These are phyloP conservation scores for Kwoniella sp. DNA, from an alignment of 768 basidiomycete genomes.

Conservation along the genomic window DNA sequence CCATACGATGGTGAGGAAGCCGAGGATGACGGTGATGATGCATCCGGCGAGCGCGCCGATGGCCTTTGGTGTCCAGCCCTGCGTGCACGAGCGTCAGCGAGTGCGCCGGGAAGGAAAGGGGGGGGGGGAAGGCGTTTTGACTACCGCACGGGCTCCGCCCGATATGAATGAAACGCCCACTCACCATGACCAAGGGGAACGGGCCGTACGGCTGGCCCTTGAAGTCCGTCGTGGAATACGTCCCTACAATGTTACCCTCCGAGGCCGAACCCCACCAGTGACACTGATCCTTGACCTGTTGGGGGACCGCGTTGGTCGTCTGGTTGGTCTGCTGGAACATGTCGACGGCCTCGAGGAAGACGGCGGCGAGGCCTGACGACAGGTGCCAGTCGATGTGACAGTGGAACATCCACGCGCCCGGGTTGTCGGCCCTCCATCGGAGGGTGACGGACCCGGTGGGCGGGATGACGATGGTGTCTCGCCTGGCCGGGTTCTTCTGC, in stretches of 20 bases:
- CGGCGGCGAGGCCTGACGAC: constrained; percentile 67
- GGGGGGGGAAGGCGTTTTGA: too few species aligned
- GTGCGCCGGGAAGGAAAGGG: too few species aligned
- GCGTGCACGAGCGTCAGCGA: too few species aligned
- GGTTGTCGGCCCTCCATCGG: constrained; percentile 82
- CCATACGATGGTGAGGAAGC: constrained; percentile 79
- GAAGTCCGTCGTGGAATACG: constrained; percentile 63
- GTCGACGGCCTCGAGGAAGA: constrained; percentile 77
- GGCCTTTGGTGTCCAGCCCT: constrained; percentile 51
- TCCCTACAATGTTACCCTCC: constrained; percentile 85
- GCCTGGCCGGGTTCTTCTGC: constrained; percentile 80
- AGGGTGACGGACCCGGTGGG: constrained; percentile 65
- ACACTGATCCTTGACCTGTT: constrained; percentile 68
- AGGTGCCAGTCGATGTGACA: constrained; percentile 55
- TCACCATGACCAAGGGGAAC: constrained; percentile 63
- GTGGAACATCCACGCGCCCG: constrained; percentile 65
- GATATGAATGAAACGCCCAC: too few species aligned
- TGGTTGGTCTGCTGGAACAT: constrained; percentile 55
- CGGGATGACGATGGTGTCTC: constrained; percentile 80
- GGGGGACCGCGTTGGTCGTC: constrained; percentile 55
- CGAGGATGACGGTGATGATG: constrained; percentile 74
- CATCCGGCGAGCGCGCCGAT: constrained; percentile 56
- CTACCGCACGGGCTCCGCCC: too few species aligned
- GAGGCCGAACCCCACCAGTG: constrained; percentile 57
- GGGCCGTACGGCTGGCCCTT: constrained; percentile 59